Conservation (phyloP, 2,329 filamentous ascomycete genomes). For the Aspergillus sp. region DNA sequence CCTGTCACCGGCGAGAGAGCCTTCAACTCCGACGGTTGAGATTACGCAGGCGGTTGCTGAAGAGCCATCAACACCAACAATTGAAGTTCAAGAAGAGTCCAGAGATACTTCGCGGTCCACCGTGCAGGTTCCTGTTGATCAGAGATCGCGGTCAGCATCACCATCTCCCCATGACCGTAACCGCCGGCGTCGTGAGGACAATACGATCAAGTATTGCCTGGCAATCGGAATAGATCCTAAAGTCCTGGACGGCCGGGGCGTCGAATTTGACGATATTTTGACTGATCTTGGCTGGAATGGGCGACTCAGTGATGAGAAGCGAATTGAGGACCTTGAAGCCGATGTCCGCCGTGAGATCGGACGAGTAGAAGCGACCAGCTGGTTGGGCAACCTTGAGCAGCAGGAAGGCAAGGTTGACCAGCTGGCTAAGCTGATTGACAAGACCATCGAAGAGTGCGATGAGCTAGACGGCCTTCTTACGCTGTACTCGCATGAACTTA, state of each 20-base stretch:
- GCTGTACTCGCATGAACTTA: slow-evolving; percentile 87
- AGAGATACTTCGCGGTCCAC: slow-evolving; percentile 17
- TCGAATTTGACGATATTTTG: slow-evolving; percentile 74
- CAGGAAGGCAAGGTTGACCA: slow-evolving; percentile 85
- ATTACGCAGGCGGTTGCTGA: slow-evolving; percentile 30
- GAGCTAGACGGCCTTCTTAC: slow-evolving; percentile 92
- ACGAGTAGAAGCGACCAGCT: slow-evolving; percentile 84
- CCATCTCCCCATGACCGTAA: slow-evolving; percentile 45
- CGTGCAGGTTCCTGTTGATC: slow-evolving; percentile 14
- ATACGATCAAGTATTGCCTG: slow-evolving; percentile 71
- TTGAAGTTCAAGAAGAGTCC: slow-evolving; percentile 15
- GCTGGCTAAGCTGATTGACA: slow-evolving; percentile 78
- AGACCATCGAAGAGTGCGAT: slow-evolving; percentile 89
- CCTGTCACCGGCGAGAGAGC: slow-evolving; percentile 11
- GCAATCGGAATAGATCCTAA: slow-evolving; percentile 69
- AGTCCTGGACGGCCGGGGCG: slow-evolving; percentile 67
- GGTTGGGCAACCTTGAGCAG: slow-evolving; percentile 74
- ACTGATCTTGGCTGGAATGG: slow-evolving; percentile 87
- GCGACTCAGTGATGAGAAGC: slow-evolving; percentile 65
- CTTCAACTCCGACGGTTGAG: slow-evolving; percentile 32
- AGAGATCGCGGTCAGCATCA: slow-evolving; percentile 27
- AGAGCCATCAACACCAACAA: slow-evolving; percentile 19
- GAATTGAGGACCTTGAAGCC: slow-evolving; percentile 70
- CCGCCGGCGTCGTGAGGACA: slow-evolving; percentile 60
- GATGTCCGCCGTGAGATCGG: slow-evolving; percentile 84